These are phyloP conservation scores for Toxicodendron radicans DNA, from an alignment of 345 rosid species.

Conservation along the genomic window DNA sequence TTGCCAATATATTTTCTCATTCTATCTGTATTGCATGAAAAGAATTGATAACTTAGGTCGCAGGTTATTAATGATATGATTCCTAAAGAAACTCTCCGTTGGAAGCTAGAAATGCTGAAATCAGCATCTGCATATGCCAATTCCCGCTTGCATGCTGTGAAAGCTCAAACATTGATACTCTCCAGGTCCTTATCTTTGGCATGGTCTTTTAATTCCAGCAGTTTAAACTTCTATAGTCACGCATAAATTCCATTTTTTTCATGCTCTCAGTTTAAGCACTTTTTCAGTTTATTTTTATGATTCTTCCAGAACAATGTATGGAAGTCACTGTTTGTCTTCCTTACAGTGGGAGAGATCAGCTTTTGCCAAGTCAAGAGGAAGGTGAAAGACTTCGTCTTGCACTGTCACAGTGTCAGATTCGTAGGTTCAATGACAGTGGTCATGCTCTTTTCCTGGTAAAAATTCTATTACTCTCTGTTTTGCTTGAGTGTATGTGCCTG, in stretches of 20 bases:
- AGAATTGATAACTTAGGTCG: constrained; percentile 19
- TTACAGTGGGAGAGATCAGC: constrained; percentile 73
- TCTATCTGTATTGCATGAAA: constrained; percentile 6
- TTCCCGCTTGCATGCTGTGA: constrained; percentile 68
- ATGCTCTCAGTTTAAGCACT: background rate
- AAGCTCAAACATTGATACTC: constrained; percentile 65
- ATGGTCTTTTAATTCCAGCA: background rate
- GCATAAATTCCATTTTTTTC: background rate
- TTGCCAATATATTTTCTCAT: background rate
- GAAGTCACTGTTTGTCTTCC: background rate
- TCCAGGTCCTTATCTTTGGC: constrained; percentile 41
- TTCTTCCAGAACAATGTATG: background rate
- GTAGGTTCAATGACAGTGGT: constrained; percentile 54
- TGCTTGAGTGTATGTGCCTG: background rate
- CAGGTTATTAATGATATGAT: constrained; percentile 62
- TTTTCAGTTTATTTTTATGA: constrained; percentile 8
- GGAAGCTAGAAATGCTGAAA: constrained; percentile 78
- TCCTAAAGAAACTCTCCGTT: constrained; percentile 65
- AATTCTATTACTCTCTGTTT: constrained; percentile 24
- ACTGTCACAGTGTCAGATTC: constrained; percentile 51
- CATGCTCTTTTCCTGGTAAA: constrained; percentile 84
- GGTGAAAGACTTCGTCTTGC: constrained; percentile 49
- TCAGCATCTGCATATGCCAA: constrained; percentile 61
- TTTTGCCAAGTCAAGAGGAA: constrained; percentile 71
- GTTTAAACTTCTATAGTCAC: background rate